These are phyloP conservation scores for Lichtheimia ornata DNA, from an alignment of 371 early-diverging fungal species.

Conservation along the genomic window DNA sequence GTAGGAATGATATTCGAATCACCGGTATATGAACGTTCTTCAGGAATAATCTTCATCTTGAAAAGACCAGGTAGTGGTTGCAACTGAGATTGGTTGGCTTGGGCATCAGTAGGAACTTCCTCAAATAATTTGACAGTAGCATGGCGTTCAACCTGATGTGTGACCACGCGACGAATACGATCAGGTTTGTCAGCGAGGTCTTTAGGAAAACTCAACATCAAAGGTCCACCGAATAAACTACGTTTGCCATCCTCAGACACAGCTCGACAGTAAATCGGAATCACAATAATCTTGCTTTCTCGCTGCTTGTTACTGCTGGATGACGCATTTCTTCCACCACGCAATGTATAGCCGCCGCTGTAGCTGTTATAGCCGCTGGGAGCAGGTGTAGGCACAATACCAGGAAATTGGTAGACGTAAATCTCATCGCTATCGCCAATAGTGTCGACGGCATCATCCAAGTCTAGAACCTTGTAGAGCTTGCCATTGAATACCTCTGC, in stretches of 20 bases:
- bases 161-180: constrained; percentile 14
- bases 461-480: constrained; percentile 67
- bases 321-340: background rate
- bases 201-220: constrained; percentile 10
- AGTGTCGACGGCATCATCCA: constrained; percentile 61
- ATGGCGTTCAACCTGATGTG: constrained; percentile 18
- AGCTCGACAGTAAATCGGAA: constrained; percentile 16
- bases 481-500: constrained; percentile 63
- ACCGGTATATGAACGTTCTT: constrained; percentile 3
- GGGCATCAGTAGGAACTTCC: constrained; percentile 2
- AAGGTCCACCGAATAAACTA: constrained; percentile 13
- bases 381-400: constrained; percentile 18
- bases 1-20: constrained; percentile 1
- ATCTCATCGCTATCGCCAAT: constrained; percentile 65
- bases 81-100: constrained; percentile 15
- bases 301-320: background rate
- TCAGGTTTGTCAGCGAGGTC: constrained; percentile 6
- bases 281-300: constrained; percentile 8
- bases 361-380: background rate
- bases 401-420: constrained; percentile 68
- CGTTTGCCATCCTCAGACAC: background rate
- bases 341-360: background rate
- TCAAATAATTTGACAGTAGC: constrained; percentile 19
- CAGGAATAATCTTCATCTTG: constrained; percentile 19
- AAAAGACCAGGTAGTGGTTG: constrained; percentile 20